These are phyloP conservation scores for Lophiotrema nucula DNA, from an alignment of 495 filamentous ascomycete species.

Conservation along the genomic window DNA sequence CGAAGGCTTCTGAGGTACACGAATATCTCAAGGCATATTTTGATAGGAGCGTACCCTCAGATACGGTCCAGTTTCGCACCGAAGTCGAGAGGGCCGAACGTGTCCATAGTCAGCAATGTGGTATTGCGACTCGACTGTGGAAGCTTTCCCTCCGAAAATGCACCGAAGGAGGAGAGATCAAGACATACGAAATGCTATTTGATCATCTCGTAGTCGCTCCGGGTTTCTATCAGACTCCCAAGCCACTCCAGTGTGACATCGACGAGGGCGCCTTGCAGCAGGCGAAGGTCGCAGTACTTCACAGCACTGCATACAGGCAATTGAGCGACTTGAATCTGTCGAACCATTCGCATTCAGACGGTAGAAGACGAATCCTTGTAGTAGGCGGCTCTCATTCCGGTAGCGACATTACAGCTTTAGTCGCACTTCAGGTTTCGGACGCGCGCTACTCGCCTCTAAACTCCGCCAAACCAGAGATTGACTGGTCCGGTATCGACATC, in stretches of 20 bases:
- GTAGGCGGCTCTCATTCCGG: constrained; percentile 86
- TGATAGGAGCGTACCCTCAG: constrained; percentile 53
- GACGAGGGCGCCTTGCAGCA: no score
- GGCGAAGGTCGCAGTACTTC: no score
- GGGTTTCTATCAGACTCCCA: constrained; percentile 69
- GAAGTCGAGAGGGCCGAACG: constrained; percentile 52
- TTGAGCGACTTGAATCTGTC: background rate
- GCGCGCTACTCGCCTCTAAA: constrained; percentile 50
- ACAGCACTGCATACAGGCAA: constrained; percentile 13
- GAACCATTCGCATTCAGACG: constrained; percentile 59
- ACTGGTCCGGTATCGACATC: no score
- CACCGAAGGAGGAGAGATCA: constrained; percentile 50
- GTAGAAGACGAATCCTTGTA: no score
- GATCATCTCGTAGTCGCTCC: constrained; percentile 73
- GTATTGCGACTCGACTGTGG: no score
- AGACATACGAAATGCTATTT: constrained; percentile 44
- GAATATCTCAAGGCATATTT: constrained; percentile 66
- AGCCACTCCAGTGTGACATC: constrained; percentile 46
- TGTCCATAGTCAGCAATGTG: no score
- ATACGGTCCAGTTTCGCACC: constrained; percentile 51
- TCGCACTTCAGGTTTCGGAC: constrained; percentile 69
- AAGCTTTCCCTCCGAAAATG: no score
- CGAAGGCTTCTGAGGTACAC: constrained; percentile 71
- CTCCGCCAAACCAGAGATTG: no score
- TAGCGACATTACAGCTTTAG: constrained; percentile 67